phyloP scores from a whole-genome alignment of 2,329 filamentous ascomycete species.

The Penicillium italicum region DNA sequence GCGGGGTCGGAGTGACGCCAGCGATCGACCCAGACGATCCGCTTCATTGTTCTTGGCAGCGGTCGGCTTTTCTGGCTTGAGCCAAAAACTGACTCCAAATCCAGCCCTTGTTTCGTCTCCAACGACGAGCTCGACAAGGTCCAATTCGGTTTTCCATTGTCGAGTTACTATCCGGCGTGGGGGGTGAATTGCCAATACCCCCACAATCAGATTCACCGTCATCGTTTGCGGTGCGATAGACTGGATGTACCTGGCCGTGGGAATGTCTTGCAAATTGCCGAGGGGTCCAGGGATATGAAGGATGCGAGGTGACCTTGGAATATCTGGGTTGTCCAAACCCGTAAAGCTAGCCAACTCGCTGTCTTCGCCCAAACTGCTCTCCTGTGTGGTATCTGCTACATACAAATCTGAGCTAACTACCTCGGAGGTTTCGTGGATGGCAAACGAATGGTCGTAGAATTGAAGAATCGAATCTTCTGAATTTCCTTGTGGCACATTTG shows the following conservation, averaged over 20 bases:
- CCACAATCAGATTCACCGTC: constrained; percentile 77
- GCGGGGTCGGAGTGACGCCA: constrained; percentile 57
- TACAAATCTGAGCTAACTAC: constrained; percentile 22
- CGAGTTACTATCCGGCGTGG: constrained; percentile 64
- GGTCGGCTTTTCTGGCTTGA: constrained; percentile 44
- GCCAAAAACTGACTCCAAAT: constrained; percentile 83
- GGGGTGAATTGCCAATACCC: constrained; percentile 67
- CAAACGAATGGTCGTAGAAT: constrained; percentile 77
- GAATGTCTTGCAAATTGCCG: constrained; percentile 66
- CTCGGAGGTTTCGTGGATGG: constrained; percentile 58
- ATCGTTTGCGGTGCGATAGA: constrained; percentile 74
- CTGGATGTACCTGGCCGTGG: constrained; percentile 61
- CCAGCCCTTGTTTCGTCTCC: constrained; percentile 80
- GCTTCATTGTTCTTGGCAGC: constrained; percentile 15
- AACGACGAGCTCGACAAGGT: constrained; percentile 72
- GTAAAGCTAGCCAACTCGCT: constrained; percentile 11
- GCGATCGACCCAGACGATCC: constrained; percentile 39
- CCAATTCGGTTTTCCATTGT: constrained; percentile 51
- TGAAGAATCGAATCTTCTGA: constrained; percentile 46
- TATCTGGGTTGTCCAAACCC: constrained; percentile 10
- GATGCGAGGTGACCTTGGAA: constrained; percentile 3
- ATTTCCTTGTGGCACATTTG: constrained; percentile 2
- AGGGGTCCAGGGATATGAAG: constrained; percentile 47
- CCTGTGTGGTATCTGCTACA: constrained; percentile 23
- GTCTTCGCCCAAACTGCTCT: constrained; percentile 23